phyloP scores from a whole-genome alignment of 1,284 basidiomycete species.

The Naganishia cerealis region DNA sequence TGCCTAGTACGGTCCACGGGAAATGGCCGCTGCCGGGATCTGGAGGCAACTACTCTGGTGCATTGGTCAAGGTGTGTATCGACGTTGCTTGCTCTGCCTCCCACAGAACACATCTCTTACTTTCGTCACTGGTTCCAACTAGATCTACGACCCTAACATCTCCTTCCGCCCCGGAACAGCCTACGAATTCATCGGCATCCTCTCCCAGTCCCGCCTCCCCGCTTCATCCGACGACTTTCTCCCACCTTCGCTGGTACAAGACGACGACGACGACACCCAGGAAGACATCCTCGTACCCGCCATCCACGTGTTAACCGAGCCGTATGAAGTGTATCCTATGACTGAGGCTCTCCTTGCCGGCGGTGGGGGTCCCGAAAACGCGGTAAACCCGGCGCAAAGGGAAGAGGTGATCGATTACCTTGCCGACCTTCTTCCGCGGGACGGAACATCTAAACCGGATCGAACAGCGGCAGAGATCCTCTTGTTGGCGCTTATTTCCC shows the following conservation, averaged over 20 bases:
- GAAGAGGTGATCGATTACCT: constrained; percentile 44
- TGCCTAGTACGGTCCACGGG: constrained; percentile 33
- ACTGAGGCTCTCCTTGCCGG: neutral
- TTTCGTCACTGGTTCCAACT: neutral
- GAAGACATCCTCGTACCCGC: constrained; percentile 39
- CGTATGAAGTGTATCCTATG: constrained; percentile 22
- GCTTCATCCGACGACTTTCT: constrained; percentile 36
- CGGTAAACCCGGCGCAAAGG: constrained; percentile 30
- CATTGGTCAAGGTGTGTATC: constrained; percentile 47
- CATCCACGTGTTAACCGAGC: constrained; percentile 46
- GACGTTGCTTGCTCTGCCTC: too few relatives aligned
- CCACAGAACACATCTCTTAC: neutral
- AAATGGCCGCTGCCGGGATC: constrained; percentile 44
- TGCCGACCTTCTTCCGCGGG: constrained; percentile 29
- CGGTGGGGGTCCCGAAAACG: neutral
- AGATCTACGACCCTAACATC: constrained; percentile 48
- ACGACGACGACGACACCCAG: constrained; percentile 36
- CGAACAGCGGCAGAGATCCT: constrained; percentile 45
- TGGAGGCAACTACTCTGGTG: constrained; percentile 43
- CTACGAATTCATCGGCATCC: constrained; percentile 47
- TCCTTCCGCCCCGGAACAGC: constrained; percentile 47
- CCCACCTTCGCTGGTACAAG: constrained; percentile 1
- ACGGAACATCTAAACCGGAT: constrained; percentile 44
- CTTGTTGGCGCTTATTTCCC: constrained; percentile 45
- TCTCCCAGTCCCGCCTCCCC: constrained; percentile 46